These are phyloP conservation scores for Saccharomycopsis fibuligera DNA, from an alignment of 805 yeast genomes.

Conservation along the genomic window DNA sequence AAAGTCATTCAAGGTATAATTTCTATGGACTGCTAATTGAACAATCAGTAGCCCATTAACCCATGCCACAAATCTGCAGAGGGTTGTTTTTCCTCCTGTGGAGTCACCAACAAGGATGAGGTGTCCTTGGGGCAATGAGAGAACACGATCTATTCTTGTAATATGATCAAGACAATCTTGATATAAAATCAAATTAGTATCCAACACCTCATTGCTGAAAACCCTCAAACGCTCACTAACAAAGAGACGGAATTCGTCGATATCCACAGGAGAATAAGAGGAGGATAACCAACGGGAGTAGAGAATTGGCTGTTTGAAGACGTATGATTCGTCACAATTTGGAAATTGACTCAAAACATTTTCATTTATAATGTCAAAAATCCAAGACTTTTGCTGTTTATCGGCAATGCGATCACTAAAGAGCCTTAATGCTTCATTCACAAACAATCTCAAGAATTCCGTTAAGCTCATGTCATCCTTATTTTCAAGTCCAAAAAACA, in stretches of 20 bases:
- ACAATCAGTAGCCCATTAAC: constrained; percentile 64
- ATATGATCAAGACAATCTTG: constrained; percentile 70
- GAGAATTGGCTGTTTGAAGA: constrained; percentile 47
- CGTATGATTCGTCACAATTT: constrained; percentile 36
- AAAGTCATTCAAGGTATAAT: constrained; percentile 56
- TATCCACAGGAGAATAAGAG: constrained; percentile 50
- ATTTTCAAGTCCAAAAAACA: constrained; percentile 14
- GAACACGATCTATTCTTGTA: constrained; percentile 71
- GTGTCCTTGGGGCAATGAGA: constrained; percentile 86
- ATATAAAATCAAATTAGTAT: constrained; percentile 52
- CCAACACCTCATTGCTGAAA: constrained; percentile 75
- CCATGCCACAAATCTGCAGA: constrained; percentile 85
- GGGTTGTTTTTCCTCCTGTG: constrained; percentile 73
- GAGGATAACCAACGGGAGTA: constrained; percentile 72
- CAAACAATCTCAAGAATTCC: constrained; percentile 59
- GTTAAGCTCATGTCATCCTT: constrained; percentile 33
- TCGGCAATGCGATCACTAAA: constrained; percentile 66
- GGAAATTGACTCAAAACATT: constrained; percentile 36
- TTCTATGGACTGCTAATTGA: constrained; percentile 50
- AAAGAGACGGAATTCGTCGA: constrained; percentile 44
- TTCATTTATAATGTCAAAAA: constrained; percentile 33
- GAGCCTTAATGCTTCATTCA: constrained; percentile 72
- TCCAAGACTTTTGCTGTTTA: constrained; percentile 42
- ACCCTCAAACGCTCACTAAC: constrained; percentile 56
- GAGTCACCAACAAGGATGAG: constrained; percentile 77